Conservation (phyloP, 2,329 filamentous ascomycete genomes). For the Myriosclerotinia scirpicola region DNA sequence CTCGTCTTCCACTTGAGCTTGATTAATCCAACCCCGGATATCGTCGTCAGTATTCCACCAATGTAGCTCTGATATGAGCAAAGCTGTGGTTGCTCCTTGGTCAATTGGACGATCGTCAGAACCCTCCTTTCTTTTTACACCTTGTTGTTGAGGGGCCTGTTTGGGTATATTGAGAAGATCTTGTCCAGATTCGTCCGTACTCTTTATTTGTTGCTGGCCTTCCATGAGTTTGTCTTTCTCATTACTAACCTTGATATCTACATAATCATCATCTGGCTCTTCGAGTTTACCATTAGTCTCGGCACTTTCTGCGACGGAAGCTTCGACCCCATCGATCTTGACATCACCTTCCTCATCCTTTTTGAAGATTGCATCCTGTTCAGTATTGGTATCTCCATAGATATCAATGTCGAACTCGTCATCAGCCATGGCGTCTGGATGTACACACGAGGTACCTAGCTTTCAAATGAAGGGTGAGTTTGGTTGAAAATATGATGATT, state of each 20-base stretch:
- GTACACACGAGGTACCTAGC: constrained; percentile 22
- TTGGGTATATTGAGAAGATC: constrained; percentile 42
- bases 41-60: constrained; percentile 99
- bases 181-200: constrained; percentile 44
- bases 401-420: constrained; percentile 73
- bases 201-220: constrained; percentile 46
- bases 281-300: constrained; percentile 36
- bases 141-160: constrained; percentile 50
- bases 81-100: constrained; percentile 62
- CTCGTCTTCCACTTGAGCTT: constrained; percentile 79
- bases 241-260: constrained; percentile 46
- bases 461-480: neutral
- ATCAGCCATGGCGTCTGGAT: constrained; percentile 56
- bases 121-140: constrained; percentile 60
- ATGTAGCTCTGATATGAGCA: constrained; percentile 85
- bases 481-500: constrained; percentile 29
- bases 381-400: constrained; percentile 60
- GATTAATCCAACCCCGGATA: constrained; percentile 79
- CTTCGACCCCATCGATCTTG: constrained; percentile 41
- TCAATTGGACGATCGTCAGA: constrained; percentile 61
- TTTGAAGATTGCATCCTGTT: constrained; percentile 45
- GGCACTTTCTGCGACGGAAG: constrained; percentile 30
- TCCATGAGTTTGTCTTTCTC: constrained; percentile 37
- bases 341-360: constrained; percentile 43
- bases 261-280: constrained; percentile 45